phyloP scores from a whole-genome alignment of 495 filamentous ascomycete species.

The Trichodelitschia bisporula region DNA sequence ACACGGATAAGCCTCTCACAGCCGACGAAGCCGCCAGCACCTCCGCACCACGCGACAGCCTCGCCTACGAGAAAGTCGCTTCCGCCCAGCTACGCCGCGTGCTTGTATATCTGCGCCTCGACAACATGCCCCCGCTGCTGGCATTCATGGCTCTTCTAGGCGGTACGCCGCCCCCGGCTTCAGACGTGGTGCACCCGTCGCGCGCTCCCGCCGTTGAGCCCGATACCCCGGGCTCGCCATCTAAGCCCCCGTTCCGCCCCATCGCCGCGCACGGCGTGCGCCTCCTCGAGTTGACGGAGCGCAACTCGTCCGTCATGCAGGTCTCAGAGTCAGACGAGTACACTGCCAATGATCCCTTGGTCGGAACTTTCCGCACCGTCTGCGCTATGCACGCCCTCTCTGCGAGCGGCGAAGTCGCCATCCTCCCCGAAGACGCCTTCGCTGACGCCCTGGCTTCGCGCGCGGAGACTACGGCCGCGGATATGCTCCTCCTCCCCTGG shows the following conservation, averaged over 20 bases:
- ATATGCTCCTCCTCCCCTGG: constrained; percentile 81
- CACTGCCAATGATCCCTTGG: constrained; percentile 55
- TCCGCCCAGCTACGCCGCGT: constrained; percentile 20
- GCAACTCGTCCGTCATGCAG: constrained; percentile 87
- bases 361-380: constrained; percentile 80
- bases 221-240: constrained; percentile 1
- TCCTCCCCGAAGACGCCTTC: constrained; percentile 54
- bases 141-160: constrained; percentile 62
- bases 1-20: constrained; percentile 33
- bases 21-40: constrained; percentile 15
- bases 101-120: constrained; percentile 55
- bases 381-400: constrained; percentile 66
- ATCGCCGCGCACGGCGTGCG: constrained; percentile 71
- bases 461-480: constrained; percentile 40
- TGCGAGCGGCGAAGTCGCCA: constrained; percentile 52
- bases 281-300: constrained; percentile 71
- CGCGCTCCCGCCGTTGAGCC: constrained; percentile 8
- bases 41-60: constrained; percentile 14
- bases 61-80: constrained; percentile 17
- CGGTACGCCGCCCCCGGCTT: constrained; percentile 11
- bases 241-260: constrained; percentile 18
- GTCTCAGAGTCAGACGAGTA: constrained; percentile 64
- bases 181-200: constrained; percentile 8
- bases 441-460: constrained; percentile 47
- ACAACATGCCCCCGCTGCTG: constrained; percentile 69